Evolutionary conservation across 139 green algal species (phyloP), one percentile per base, ranked within the genome.

Genomic region (Astrephomene gubernaculifera): DNA sequence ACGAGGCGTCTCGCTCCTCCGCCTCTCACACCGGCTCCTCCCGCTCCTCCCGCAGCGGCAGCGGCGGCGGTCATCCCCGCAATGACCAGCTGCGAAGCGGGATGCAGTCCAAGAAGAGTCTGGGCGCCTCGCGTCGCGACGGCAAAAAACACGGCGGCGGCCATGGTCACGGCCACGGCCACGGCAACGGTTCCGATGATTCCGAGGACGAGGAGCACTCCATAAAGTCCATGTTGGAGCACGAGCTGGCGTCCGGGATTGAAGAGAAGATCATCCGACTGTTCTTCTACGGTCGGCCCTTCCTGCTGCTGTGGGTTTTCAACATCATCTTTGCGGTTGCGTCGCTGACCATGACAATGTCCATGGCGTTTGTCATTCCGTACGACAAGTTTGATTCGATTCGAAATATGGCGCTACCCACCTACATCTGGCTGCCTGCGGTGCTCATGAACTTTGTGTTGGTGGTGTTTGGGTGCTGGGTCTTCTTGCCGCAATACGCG

Each of bases 301-400:
- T 69, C 24, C 25, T 82, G 49, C 71, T 87, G 82, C 82, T 87
- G 31, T 87, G 82, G 82, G 22, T 87, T 31, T 80, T 82, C 82
- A 82, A 87, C 82, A 69, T 87, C 71, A 87, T 87, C 82, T 87
- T 87, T 25, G 69, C 78, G 24, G 57, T 75, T 31, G 61, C 82
- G n/a, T 87, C 82, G 10, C 71, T 87, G 5, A 82, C 61, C 71
- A 82, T 82, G 69, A 87, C 82, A 71, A 87, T 78, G 57, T 80
- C 82, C 24, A 63, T 87, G 54, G 71, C 82, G 22, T 87, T 87
- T 41, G 35, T 87, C 82, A 87, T 87, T 43, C 82, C 82, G 44
- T 87, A 87, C 82, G 45, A 82, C 82, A 87, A 87, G 71, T 87
- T 87, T 43, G 69, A 87, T 36, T 54, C 49, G 8, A 80, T 87